Conservation (phyloP, 148 eudicot genomes). For the Heliosperma pusillum region DNA sequence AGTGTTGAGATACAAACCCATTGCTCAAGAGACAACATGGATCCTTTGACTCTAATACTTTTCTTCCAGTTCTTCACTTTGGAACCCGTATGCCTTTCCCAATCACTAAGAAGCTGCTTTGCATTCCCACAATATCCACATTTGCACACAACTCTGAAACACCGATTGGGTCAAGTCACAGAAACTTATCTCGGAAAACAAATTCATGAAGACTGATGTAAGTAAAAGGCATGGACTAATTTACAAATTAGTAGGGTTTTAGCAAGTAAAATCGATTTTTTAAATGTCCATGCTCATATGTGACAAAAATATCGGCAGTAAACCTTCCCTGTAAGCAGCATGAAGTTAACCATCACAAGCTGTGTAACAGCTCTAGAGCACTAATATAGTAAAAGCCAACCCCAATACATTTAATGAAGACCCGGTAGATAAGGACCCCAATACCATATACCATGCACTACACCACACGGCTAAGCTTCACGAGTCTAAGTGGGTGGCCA, state of each 20-base stretch:
- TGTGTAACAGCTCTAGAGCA: background rate
- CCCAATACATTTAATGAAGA: background rate
- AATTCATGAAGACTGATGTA: background rate
- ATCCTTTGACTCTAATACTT: constrained; percentile 66
- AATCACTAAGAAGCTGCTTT: constrained; percentile 70
- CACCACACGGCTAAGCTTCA: background rate
- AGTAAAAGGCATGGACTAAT: constrained; percentile 1
- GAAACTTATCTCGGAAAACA: constrained; percentile 6
- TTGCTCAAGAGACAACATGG: constrained; percentile 66
- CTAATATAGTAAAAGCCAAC: background rate
- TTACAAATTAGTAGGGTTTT: background rate
- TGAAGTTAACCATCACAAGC: background rate
- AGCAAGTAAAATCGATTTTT: background rate
- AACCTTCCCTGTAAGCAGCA: background rate
- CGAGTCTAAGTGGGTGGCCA: background rate
- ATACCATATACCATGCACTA: background rate
- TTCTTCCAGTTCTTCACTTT: constrained; percentile 72
- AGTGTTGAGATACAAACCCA: constrained; percentile 55
- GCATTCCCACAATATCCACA: constrained; percentile 66
- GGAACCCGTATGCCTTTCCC: constrained; percentile 83
- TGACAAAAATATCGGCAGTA: background rate
- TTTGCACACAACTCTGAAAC: constrained; percentile 63
- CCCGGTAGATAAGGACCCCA: background rate
- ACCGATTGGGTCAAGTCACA: background rate
- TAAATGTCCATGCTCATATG: background rate